Conservation (phyloP, 192 early-diverging fungal genomes). For the Coemansia sp. region DNA sequence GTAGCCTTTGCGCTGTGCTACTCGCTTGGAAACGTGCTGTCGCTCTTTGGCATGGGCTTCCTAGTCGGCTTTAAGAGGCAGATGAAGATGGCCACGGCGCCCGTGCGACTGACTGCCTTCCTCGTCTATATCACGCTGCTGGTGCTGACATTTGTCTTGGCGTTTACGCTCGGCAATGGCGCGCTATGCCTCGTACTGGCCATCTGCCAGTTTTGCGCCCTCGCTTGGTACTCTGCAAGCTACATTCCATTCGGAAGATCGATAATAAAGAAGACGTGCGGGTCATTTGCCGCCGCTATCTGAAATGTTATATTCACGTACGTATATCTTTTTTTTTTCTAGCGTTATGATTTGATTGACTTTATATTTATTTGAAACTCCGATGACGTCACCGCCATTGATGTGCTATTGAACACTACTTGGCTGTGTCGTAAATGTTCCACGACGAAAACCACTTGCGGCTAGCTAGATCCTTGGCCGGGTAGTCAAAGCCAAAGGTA, state of each 20-base stretch:
- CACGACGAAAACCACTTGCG: conserved; percentile 77
- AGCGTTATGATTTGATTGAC: not conserved
- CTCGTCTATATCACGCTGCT: conserved; percentile 71
- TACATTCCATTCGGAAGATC: conserved; percentile 93
- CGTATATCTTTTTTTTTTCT: conserved; percentile 4
- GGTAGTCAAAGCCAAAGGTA: conserved; percentile 80
- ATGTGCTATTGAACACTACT: not conserved
- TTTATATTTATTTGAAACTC: not conserved
- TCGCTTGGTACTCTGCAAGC: conserved; percentile 84
- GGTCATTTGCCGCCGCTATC: conserved; percentile 52
- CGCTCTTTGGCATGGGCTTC: conserved; percentile 86
- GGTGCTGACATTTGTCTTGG: conserved; percentile 72
- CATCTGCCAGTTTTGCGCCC: conserved; percentile 85
- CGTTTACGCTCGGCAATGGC: conserved; percentile 66
- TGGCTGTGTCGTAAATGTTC: conserved; percentile 65
- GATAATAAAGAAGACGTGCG: conserved; percentile 62
- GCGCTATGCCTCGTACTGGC: conserved; percentile 80
- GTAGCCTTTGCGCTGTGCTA: conserved; percentile 88
- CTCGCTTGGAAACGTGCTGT: conserved; percentile 86
- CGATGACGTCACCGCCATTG: not conserved
- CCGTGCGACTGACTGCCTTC: conserved; percentile 75
- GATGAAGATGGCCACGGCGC: conserved; percentile 81
- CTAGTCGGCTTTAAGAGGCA: conserved; percentile 86
- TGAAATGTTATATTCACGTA: conserved; percentile 8
- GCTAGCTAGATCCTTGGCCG: conserved; percentile 59